phyloP scores from a whole-genome alignment of 805 yeast genomes.

The Schwanniomyces polymorphus region DNA sequence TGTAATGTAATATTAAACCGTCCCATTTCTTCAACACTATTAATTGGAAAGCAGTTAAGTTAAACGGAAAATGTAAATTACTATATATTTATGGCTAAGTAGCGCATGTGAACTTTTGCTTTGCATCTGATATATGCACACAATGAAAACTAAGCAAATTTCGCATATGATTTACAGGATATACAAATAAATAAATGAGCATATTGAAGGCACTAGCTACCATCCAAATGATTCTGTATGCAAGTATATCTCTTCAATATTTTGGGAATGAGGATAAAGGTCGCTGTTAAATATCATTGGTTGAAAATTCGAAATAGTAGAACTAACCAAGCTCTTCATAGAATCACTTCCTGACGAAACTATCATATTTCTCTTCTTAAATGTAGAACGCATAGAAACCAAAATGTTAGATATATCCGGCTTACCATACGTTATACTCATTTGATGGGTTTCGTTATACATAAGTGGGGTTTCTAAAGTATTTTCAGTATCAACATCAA shows the following conservation, averaged over 20 bases:
- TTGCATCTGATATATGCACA: neutral
- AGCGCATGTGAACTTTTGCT: neutral
- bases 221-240: constrained; percentile 56
- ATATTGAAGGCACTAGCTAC: constrained; percentile 23
- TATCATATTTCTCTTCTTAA: constrained; percentile 35
- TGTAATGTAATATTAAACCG: constrained; percentile 11
- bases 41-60: too few relatives aligned
- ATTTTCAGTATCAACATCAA: constrained; percentile 5
- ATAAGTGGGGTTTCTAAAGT: constrained; percentile 3
- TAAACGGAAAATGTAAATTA: too few relatives aligned
- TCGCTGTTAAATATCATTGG: constrained; percentile 26
- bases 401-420: constrained; percentile 20
- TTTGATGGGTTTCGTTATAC: neutral
- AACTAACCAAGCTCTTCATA: constrained; percentile 38
- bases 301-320: constrained; percentile 42
- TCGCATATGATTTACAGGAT: neutral
- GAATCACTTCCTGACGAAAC: constrained; percentile 48
- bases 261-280: constrained; percentile 12
- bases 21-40: neutral
- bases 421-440: constrained; percentile 17
- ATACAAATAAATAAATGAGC: neutral
- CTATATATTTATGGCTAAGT: too few relatives aligned
- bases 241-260: constrained; percentile 45
- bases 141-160: neutral
- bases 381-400: constrained; percentile 9